phyloP scores from a whole-genome alignment of 768 basidiomycete species.

The Tricholoma saponaceum region DNA sequence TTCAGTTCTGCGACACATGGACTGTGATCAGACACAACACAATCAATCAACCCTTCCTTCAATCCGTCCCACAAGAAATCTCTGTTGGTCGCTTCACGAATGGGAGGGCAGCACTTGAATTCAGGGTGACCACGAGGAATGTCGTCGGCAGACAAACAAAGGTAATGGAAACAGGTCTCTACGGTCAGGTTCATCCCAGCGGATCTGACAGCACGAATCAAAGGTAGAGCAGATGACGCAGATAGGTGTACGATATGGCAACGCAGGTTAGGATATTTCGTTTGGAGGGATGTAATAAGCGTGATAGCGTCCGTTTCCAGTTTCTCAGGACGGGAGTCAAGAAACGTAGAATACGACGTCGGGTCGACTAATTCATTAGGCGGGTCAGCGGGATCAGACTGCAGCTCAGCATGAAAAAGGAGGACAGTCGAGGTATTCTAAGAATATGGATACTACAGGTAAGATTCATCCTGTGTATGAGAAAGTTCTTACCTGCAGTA shows the following conservation, averaged over 20 bases:
- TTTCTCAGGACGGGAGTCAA: slow-evolving; percentile 75
- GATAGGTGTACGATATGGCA: slow-evolving; percentile 97
- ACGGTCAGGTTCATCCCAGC: slow-evolving; percentile 74
- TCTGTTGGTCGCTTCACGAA: slow-evolving; percentile 70
- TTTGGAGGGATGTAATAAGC: slow-evolving; percentile 66
- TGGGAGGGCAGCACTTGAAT: slow-evolving; percentile 97
- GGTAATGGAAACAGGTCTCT: slow-evolving; percentile 98
- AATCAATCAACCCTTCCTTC: slow-evolving; percentile 81
- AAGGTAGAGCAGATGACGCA: slow-evolving; percentile 74
- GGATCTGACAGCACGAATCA: slow-evolving; percentile 65
- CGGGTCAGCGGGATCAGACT: slow-evolving; percentile 16
- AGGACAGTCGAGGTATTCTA: slow-evolving; percentile 70
- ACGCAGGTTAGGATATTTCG: slow-evolving; percentile 58
- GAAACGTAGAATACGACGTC: slow-evolving; percentile 74
- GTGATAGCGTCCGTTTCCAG: slow-evolving; percentile 82
- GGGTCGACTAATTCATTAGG: slow-evolving; percentile 26
- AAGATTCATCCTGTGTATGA: slow-evolving; percentile 2
- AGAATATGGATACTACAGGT: neutral
- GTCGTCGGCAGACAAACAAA: slow-evolving; percentile 66
- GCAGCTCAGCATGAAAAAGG: slow-evolving; percentile 92
- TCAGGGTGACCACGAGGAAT: slow-evolving; percentile 77
- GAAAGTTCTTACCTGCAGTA: slow-evolving; percentile 56
- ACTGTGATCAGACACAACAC: slow-evolving; percentile 94
- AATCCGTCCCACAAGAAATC: slow-evolving; percentile 80
- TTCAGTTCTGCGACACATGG: slow-evolving; percentile 86